phyloP scores from a whole-genome alignment of 805 yeast genomes.

The Metschnikowia lachancei region DNA sequence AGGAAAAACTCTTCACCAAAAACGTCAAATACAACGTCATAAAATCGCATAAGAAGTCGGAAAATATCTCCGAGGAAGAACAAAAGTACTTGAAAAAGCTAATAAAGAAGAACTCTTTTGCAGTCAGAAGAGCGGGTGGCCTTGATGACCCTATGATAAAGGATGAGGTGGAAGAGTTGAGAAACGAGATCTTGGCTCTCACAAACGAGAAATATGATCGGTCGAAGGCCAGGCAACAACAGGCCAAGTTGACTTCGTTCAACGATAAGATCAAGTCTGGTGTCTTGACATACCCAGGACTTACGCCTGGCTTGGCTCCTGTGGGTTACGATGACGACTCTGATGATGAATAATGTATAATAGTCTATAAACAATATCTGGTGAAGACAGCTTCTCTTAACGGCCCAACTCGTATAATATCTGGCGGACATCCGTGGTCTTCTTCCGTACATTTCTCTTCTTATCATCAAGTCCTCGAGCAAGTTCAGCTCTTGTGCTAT shows the following conservation, averaged over 20 bases:
- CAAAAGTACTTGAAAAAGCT: conserved; percentile 39
- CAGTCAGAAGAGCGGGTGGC: conserved; percentile 27
- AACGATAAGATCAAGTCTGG: conserved; percentile 45
- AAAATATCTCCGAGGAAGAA: conserved; percentile 31
- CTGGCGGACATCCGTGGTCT: conserved; percentile 80
- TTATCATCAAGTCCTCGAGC: conserved; percentile 64
- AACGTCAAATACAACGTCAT: conserved; percentile 40
- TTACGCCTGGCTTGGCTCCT: conserved; percentile 86
- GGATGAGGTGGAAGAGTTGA: conserved; percentile 31
- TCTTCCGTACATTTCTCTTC: conserved; percentile 69
- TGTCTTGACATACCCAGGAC: conserved; percentile 52
- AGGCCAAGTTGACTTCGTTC: conserved; percentile 25
- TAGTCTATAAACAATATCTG: conserved; percentile 15
- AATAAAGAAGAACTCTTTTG: conserved; percentile 35
- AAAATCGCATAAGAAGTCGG: conserved; percentile 28
- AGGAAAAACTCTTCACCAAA: conserved; percentile 33
- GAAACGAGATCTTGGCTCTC: conserved; percentile 26
- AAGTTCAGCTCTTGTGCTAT: conserved; percentile 46
- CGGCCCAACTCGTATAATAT: conserved; percentile 53
- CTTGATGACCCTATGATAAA: conserved; percentile 32
- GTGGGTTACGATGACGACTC: conserved; percentile 47
- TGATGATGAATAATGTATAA: conserved; percentile 22
- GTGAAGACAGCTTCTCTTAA: conserved; percentile 4
- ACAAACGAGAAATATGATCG: conserved; percentile 27
- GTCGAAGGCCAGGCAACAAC: conserved; percentile 21